phyloP scores from a whole-genome alignment of 441 rosid genomes.

The Corymbia calophylla region DNA sequence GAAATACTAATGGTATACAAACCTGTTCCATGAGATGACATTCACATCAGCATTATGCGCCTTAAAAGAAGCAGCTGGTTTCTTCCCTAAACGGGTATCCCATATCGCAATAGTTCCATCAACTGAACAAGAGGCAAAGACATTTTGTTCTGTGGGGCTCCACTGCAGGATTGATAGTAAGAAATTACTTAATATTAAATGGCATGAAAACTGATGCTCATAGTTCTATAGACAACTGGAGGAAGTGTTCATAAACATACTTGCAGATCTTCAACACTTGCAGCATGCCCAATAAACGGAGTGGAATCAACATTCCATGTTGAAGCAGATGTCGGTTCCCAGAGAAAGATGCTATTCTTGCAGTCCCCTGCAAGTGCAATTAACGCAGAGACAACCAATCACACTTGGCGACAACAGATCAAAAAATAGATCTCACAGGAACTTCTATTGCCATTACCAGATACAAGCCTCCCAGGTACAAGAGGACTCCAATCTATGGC shows the following conservation, averaged over 20 bases:
- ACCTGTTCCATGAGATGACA: conserved; percentile 98
- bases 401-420: neutral
- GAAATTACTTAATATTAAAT: neutral
- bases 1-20: neutral
- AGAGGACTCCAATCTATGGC: conserved; percentile 94
- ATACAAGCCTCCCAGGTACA: conserved; percentile 69
- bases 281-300: conserved; percentile 71
- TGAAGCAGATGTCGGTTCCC: conserved; percentile 81
- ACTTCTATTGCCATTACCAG: conserved; percentile 44
- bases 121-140: conserved; percentile 85
- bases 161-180: conserved; percentile 42
- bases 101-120: conserved; percentile 79
- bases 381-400: neutral
- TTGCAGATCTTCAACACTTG: conserved; percentile 91
- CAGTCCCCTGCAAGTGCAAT: conserved; percentile 56
- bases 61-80: conserved; percentile 59
- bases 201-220: neutral
- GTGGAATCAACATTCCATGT: conserved; percentile 73
- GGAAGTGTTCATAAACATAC: conserved; percentile 16
- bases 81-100: conserved; percentile 73
- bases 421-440: neutral
- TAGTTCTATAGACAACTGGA: neutral
- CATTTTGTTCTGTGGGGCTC: conserved; percentile 81
- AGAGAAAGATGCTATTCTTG: conserved; percentile 68
- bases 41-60: conserved; percentile 92